Conservation (phyloP, 495 filamentous ascomycete genomes). For the Tuber indicum region DNA sequence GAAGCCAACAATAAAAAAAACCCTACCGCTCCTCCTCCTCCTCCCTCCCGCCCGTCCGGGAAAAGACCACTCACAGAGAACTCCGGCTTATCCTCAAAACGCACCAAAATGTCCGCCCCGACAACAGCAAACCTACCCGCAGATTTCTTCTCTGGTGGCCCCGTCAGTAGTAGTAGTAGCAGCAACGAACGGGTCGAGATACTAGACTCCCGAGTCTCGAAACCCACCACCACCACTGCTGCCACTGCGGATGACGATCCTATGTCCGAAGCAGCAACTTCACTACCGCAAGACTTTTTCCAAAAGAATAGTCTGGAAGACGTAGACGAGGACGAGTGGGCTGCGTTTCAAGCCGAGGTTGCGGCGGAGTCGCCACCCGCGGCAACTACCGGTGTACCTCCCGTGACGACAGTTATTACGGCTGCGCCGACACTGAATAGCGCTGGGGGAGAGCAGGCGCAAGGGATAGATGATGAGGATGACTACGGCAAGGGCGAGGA, state of each 20-base stretch:
- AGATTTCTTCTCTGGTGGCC: constrained; percentile 20
- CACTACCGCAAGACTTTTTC: constrained; percentile 35
- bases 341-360: constrained; percentile 83
- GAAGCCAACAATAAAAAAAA: constrained; percentile 23
- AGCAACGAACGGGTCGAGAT: constrained; percentile 1
- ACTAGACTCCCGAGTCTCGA: neutral
- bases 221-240: neutral
- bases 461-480: constrained; percentile 45
- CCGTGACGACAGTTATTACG: constrained; percentile 55
- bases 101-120: constrained; percentile 17
- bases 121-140: constrained; percentile 16
- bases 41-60: constrained; percentile 11
- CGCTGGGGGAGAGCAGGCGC: constrained; percentile 52
- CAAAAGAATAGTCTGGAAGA: constrained; percentile 22
- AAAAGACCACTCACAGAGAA: constrained; percentile 27
- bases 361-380: constrained; percentile 48
- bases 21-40: neutral
- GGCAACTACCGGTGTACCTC: constrained; percentile 63
- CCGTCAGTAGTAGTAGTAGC: constrained; percentile 8
- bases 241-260: constrained; percentile 19
- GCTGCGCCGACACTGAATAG: constrained; percentile 64
- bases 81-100: constrained; percentile 16
- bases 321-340: constrained; percentile 81
- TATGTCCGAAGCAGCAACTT: constrained; percentile 13
- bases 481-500: constrained; percentile 34